These are phyloP conservation scores for Mantamonas sphyraenae DNA, from an alignment of 78 protist genomes.

Conservation along the genomic window DNA sequence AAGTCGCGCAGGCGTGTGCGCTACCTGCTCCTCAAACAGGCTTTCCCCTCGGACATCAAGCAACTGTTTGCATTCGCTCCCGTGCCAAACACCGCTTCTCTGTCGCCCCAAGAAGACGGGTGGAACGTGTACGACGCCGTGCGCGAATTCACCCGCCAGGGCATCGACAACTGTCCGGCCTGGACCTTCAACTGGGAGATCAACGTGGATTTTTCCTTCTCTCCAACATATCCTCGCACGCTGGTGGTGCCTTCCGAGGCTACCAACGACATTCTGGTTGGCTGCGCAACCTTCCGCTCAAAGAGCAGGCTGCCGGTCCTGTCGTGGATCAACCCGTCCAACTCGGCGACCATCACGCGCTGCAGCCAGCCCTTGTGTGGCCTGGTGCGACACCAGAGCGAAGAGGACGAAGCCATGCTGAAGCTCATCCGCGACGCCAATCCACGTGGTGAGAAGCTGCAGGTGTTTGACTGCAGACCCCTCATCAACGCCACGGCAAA, in stretches of 20 bases:
- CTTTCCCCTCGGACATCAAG: too few species aligned
- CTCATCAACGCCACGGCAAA: slow-evolving; percentile 69
- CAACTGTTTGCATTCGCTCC: too few species aligned
- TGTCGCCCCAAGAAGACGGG: too few species aligned
- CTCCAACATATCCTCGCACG: slow-evolving; percentile 30
- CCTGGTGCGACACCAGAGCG: not conserved
- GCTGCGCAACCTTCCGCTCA: slow-evolving; percentile 17
- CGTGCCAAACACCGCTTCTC: too few species aligned
- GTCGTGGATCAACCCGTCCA: slow-evolving; percentile 3
- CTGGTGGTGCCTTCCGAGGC: slow-evolving; percentile 14
- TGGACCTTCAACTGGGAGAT: slow-evolving; percentile 19
- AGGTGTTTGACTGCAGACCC: slow-evolving; percentile 68
- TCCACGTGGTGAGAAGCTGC: not conserved
- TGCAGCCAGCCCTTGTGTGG: slow-evolving; percentile 27
- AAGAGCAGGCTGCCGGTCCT: slow-evolving; percentile 24
- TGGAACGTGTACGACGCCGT: not conserved
- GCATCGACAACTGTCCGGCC: not conserved
- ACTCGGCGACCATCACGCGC: slow-evolving; percentile 9
- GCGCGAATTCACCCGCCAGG: slow-evolving; percentile 4
- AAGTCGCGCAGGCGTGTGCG: too few species aligned
- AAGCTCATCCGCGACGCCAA: not conserved
- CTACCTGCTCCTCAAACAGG: too few species aligned
- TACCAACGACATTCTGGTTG: not conserved
- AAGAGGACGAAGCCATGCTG: slow-evolving; percentile 16
- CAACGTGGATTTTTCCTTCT: slow-evolving; percentile 25